phyloP scores from a whole-genome alignment of 2,329 filamentous ascomycete species.

The Drechslerella stenobrocha region DNA sequence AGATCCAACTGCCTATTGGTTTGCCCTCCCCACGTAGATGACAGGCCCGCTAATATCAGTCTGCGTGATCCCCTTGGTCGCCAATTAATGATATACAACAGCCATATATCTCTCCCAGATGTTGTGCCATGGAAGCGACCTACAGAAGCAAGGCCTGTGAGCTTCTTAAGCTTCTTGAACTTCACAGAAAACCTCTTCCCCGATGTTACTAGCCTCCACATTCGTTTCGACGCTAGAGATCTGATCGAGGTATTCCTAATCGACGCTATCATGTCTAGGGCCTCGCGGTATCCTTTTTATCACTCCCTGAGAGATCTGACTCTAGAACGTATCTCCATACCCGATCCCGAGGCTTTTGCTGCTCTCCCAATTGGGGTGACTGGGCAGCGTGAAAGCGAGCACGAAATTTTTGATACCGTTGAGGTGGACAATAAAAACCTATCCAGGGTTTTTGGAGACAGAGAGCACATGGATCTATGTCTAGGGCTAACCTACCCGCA shows the following conservation, averaged over 20 bases:
- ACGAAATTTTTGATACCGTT: background rate
- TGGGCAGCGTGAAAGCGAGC: background rate
- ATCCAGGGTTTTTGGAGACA: too few relatives aligned
- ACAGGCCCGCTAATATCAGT: too few relatives aligned
- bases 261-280: background rate
- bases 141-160: background rate
- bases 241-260: background rate
- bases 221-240: background rate
- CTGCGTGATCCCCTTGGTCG: too few relatives aligned
- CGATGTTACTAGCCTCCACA: background rate
- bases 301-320: background rate
- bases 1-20: too few relatives aligned
- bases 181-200: background rate
- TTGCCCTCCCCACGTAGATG: too few relatives aligned
- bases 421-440: too few relatives aligned
- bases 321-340: background rate
- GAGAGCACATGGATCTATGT: too few relatives aligned
- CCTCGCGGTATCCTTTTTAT: background rate
- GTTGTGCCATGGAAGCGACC: background rate
- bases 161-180: too few relatives aligned
- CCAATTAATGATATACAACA: background rate
- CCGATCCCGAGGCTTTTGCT: background rate
- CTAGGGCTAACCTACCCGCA: background rate
- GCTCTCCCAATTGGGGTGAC: background rate
- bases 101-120: background rate